Base-by-base conservation (phyloP, 2,329 filamentous ascomycete genomes). In the Amauroascus niger region DNA sequence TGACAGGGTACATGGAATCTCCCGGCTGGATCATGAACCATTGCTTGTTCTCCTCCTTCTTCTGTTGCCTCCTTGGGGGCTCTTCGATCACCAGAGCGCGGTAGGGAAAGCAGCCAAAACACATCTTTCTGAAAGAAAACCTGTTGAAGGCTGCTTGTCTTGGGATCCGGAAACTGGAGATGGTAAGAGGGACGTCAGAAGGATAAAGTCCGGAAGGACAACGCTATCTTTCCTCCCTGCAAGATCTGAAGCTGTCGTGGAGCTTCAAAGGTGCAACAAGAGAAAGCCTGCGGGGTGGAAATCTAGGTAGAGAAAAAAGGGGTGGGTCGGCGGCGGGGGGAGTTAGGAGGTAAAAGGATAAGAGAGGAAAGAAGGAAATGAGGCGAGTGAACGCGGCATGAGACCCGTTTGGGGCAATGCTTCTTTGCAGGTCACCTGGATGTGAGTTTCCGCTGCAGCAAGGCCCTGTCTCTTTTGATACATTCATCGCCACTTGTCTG, bases 21-120 rank as follows among this genome's bases (percentile, higher is more conserved):
- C 57, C 57, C 24, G 57, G 55, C 47, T 52, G 47, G 13, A 59
- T 53, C 39, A 60, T 35, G 46, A 53, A 55, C 58, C 58, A 59
- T 33, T 56, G 47, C 26, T 46, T 55, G 40, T 58, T 56, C 16
- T 26, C 41, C 37, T 26, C 35, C 39, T 57, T 54, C 52, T 55
- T 54, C 33, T 47, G 28, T 47, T 28, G 41, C 56, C 55, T 52
- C 49, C 49, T 56, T 18, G 55, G 55, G 11, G 41, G 43, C 14
- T 55, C 61, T 43, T 62, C 58, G 45, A 59, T 55, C 32, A 57
- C 49, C 41, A 53, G 53, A 13, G 52, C 35, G 28, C 54, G 57
- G 33, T 58, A 58, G 11, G 58, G 58, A 11, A 56, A 44, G 46
- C 58, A 57, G 20, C 56, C 57, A 33, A 53, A 55, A 22, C 56